Evolutionary conservation across 352 stramenopile genomes (phyloP).

Genomic region (Phytopythium delawarense): DNA sequence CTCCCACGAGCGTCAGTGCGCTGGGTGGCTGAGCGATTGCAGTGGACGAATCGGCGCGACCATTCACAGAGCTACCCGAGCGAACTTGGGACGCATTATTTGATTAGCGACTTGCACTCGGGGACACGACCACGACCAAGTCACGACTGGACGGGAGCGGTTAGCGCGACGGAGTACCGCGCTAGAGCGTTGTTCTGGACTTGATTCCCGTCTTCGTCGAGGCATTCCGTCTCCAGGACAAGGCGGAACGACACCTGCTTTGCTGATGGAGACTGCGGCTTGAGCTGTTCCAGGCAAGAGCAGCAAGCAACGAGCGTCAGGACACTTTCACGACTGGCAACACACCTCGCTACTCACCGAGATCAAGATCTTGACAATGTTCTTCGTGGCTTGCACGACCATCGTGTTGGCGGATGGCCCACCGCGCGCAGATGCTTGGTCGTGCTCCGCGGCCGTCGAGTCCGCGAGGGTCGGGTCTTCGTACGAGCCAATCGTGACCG

Average conservation of each 20-base stretch:
- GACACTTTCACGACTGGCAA: neutral
- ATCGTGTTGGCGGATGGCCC: constrained; percentile 36
- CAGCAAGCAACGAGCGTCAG: neutral
- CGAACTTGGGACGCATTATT: neutral
- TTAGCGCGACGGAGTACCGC: constrained; percentile 48
- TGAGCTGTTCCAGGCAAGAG: constrained; percentile 15
- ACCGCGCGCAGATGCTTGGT: constrained; percentile 10
- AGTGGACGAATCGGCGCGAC: constrained; percentile 15
- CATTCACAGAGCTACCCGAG: constrained; percentile 5
- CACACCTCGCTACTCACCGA: constrained; percentile 15
- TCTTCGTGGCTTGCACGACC: constrained; percentile 42
- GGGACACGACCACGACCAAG: neutral
- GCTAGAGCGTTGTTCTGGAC: constrained; percentile 51
- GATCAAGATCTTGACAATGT: constrained; percentile 56
- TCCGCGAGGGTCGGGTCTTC: constrained; percentile 83
- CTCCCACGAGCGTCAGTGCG: constrained; percentile 4
- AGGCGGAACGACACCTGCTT: constrained; percentile 33
- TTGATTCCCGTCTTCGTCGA: constrained; percentile 56
- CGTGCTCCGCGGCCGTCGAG: constrained; percentile 42
- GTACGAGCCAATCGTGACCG: constrained; percentile 68
- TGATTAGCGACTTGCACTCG: neutral
- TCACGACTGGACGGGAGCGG: constrained; percentile 24
- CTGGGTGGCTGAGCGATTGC: neutral
- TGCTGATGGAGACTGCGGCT: neutral
- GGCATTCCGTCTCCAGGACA: constrained; percentile 59